These are phyloP conservation scores for Eimeria praecox DNA, from an alignment of 169 alveolate species.

Conservation along the genomic window DNA sequence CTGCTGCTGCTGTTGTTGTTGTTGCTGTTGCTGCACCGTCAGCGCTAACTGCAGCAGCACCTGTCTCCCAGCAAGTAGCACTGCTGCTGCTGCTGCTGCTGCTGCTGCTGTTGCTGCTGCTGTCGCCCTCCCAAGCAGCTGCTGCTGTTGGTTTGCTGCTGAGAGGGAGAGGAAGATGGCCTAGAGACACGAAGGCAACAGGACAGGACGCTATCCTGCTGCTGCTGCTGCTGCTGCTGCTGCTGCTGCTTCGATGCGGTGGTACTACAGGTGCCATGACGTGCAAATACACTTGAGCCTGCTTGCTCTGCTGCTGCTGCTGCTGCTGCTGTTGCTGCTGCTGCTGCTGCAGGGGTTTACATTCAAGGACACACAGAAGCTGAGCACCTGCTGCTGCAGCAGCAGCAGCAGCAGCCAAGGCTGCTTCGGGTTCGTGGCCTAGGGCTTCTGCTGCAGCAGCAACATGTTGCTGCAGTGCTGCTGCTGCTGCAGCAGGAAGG, in stretches of 20 bases:
- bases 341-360: constrained; percentile 24
- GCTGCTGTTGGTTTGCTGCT: constrained; percentile 53
- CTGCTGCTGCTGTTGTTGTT: constrained; percentile 20
- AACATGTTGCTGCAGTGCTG: constrained; percentile 47
- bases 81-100: constrained; percentile 5
- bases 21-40: constrained; percentile 38
- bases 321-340: constrained; percentile 19
- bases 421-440: constrained; percentile 30
- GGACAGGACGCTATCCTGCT: constrained; percentile 12
- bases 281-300: background rate
- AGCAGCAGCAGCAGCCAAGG: constrained; percentile 24
- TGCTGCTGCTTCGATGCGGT: constrained; percentile 19
- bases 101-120: constrained; percentile 62
- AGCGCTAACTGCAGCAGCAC: background rate
- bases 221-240: constrained; percentile 48
- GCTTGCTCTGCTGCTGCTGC: constrained; percentile 41
- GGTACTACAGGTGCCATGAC: constrained; percentile 50
- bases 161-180: constrained; percentile 21
- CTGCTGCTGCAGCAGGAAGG: constrained; percentile 45
- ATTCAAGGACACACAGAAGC: constrained; percentile 33
- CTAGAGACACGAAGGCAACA: constrained; percentile 24
- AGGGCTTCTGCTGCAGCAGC: constrained; percentile 49
- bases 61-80: constrained; percentile 20
- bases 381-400: constrained; percentile 23
- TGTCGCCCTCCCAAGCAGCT: constrained; percentile 28